Conservation (phyloP, 2,329 filamentous ascomycete species). For the Paraphaeosphaeria sporulosa region DNA sequence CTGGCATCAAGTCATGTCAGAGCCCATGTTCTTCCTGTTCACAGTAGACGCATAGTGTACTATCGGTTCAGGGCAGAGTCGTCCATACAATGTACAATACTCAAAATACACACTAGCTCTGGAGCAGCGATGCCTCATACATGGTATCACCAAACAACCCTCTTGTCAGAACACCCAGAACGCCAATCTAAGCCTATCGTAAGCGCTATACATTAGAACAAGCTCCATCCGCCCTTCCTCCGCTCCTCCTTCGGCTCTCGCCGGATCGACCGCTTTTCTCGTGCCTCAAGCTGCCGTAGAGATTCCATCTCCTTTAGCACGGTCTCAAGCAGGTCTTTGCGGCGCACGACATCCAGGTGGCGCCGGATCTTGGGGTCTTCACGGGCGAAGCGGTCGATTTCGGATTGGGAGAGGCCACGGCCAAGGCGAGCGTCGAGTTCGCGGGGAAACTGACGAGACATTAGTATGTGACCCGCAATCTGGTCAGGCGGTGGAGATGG, state of each 20-base stretch:
- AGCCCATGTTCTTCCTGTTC: neutral
- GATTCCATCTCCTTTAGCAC: slow-evolving; percentile 97
- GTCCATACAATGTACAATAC: neutral
- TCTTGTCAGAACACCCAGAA: neutral
- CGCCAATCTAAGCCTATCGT: slow-evolving; percentile 6
- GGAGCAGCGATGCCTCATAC: slow-evolving; percentile 5
- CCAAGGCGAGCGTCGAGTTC: slow-evolving; percentile 89
- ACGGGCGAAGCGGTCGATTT: slow-evolving; percentile 88
- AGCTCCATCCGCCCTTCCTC: slow-evolving; percentile 41
- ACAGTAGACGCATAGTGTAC: neutral
- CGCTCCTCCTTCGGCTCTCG: slow-evolving; percentile 31
- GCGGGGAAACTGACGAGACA: slow-evolving; percentile 72
- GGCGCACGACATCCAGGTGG: slow-evolving; percentile 88
- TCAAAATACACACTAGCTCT: neutral
- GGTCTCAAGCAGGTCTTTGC: slow-evolving; percentile 91
- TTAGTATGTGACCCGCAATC: neutral
- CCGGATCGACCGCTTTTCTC: slow-evolving; percentile 61
- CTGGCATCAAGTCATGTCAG: neutral
- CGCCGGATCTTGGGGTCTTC: slow-evolving; percentile 90
- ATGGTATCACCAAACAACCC: slow-evolving; percentile 8
- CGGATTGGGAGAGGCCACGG: slow-evolving; percentile 76
- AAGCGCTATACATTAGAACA: slow-evolving; percentile 29
- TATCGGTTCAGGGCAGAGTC: neutral
- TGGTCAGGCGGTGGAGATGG: neutral
- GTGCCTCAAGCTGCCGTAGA: slow-evolving; percentile 80